These are phyloP conservation scores for Sanghuangporus weigelae DNA, from an alignment of 1,284 basidiomycete species.

Conservation along the genomic window DNA sequence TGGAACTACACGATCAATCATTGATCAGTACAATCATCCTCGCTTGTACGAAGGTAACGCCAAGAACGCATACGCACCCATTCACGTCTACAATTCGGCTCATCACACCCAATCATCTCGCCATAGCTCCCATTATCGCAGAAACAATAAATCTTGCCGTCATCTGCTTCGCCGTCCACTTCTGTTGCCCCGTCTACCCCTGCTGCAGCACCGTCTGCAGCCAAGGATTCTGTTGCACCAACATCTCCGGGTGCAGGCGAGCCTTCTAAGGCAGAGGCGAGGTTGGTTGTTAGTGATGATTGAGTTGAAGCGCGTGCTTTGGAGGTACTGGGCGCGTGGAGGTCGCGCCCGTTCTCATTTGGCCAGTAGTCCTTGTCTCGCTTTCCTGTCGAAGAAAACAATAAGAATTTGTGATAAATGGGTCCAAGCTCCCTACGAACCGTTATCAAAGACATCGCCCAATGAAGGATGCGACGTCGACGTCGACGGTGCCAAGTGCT, in stretches of 20 bases:
- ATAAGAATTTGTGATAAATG: too few relatives aligned
- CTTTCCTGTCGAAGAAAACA: neutral
- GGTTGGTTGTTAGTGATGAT: slow-evolving; percentile 27
- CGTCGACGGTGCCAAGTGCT: slow-evolving; percentile 10
- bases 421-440: too few relatives aligned
- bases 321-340: slow-evolving; percentile 18
- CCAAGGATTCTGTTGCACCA: slow-evolving; percentile 15
- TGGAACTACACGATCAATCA: slow-evolving; percentile 63
- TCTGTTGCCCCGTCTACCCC: slow-evolving; percentile 23
- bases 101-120: slow-evolving; percentile 98
- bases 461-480: slow-evolving; percentile 16
- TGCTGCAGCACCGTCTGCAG: slow-evolving; percentile 1
- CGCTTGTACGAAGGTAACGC: too few relatives aligned
- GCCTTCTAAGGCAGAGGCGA: slow-evolving; percentile 4
- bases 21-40: slow-evolving; percentile 11
- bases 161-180: slow-evolving; percentile 48
- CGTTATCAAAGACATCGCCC: slow-evolving; percentile 4
- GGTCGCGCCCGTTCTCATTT: neutral
- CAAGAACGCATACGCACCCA: slow-evolving; percentile 68
- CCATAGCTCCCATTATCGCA: slow-evolving; percentile 87
- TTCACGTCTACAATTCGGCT: slow-evolving; percentile 82
- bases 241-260: slow-evolving; percentile 19
- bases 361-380: slow-evolving; percentile 8
- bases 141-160: slow-evolving; percentile 80
- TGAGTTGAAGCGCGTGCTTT: slow-evolving; percentile 33